A percentile compares a stretch with the other conserved stretches of the same genome.
phyloP scores from a whole-genome alignment of 1,284 basidiomycete genomes.

The Fomitopsis palustris region DNA sequence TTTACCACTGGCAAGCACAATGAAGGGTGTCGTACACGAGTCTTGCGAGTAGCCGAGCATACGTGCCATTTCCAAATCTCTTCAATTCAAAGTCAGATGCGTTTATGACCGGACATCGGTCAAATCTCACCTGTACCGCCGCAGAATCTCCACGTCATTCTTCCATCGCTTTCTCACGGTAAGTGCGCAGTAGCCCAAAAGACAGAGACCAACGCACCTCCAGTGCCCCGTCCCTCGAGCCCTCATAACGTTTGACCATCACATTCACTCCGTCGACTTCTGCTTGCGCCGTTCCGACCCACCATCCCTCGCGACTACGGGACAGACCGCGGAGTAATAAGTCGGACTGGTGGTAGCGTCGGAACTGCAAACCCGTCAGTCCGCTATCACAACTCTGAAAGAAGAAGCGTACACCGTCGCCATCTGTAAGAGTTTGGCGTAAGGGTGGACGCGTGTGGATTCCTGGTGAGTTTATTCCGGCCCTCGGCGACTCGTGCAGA shows the following conservation, averaged over 20 bases:
- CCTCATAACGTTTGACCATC: conserved; percentile 44
- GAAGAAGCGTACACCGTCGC: conserved; percentile 33
- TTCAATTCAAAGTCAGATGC: too few relatives aligned
- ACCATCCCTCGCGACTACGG: conserved; percentile 42
- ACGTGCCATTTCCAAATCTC: background rate
- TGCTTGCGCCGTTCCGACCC: conserved; percentile 39
- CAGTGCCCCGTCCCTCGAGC: conserved; percentile 26
- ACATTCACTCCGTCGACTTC: conserved; percentile 36
- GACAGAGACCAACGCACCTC: conserved; percentile 26
- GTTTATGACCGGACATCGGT: too few relatives aligned
- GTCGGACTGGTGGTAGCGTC: conserved; percentile 47
- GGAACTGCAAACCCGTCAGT: conserved; percentile 33
- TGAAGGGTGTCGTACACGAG: background rate
- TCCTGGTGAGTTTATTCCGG: background rate
- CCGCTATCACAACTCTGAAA: background rate
- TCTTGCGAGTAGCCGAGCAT: background rate
- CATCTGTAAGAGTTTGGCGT: background rate
- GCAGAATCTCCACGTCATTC: background rate
- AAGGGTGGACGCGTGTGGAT: background rate
- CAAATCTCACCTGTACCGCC: background rate
- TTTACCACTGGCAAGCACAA: background rate
- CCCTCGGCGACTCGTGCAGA: too few relatives aligned
- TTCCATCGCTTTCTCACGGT: background rate
- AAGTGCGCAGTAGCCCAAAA: background rate
- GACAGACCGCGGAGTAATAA: conserved; percentile 35